Percentiles rank a stretch among this genome's conserved stretches.
Evolutionary conservation across 768 basidiomycete species (phyloP).

Genomic region (Pholiota conissans): DNA sequence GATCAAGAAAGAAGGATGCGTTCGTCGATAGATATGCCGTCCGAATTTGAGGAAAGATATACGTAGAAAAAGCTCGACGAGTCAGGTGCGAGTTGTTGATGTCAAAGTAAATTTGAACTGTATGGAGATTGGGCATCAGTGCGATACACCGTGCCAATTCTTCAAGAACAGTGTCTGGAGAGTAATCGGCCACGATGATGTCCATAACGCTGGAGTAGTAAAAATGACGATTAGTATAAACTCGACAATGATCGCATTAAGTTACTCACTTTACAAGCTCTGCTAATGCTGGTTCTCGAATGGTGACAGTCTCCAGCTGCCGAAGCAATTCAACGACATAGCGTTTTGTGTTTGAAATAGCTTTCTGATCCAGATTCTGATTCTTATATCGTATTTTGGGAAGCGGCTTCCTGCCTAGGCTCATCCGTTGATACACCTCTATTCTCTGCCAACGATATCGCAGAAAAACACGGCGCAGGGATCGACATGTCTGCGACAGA

Average conservation of each 20-base stretch:
- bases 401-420: neutral
- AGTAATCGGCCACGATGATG: no score
- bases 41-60: no score
- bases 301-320: conserved; percentile 23
- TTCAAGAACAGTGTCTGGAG: no score
- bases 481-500: conserved; percentile 13
- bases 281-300: conserved; percentile 19
- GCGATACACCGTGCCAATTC: conserved; percentile 25
- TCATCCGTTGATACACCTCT: conserved; percentile 11
- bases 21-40: no score
- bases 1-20: no score
- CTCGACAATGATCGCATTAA: no score
- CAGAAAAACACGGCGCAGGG: conserved; percentile 10
- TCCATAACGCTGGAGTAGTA: no score
- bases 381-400: no score
- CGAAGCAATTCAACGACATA: conserved; percentile 9
- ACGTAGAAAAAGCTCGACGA: no score
- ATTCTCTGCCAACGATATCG: conserved; percentile 14
- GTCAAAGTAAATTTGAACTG: conserved; percentile 15
- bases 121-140: conserved; percentile 22
- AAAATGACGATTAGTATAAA: no score
- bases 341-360: neutral
- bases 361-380: no score
- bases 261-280: conserved; percentile 14
- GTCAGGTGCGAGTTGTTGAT: no score